Evolutionary conservation across 2,329 filamentous ascomycete species (phyloP).

Genomic region (Penicillium decumbens): DNA sequence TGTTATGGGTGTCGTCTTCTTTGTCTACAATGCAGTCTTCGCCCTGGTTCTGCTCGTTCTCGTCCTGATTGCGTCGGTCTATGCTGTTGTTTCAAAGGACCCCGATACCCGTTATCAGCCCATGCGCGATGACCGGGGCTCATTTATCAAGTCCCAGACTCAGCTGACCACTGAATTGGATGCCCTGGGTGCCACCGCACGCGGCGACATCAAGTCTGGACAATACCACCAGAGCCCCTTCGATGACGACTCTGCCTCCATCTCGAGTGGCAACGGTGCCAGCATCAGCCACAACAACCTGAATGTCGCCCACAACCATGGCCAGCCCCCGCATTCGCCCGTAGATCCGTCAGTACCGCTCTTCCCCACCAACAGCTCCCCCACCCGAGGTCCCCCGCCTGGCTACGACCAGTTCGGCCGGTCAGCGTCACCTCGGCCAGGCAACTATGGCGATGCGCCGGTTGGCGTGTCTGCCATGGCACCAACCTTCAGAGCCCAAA

Average conservation of each 20-base stretch:
- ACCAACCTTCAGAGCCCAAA: conserved; percentile 42
- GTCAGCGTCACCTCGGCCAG: conserved; percentile 32
- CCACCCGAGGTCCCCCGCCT: conserved; percentile 39
- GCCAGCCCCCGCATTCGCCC: conserved; percentile 47
- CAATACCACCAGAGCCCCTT: conserved; percentile 57
- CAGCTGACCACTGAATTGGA: conserved; percentile 84
- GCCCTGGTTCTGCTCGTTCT: conserved; percentile 77
- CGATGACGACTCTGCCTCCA: conserved; percentile 67
- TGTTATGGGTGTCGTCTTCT: conserved; percentile 83
- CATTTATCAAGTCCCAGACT: conserved; percentile 94
- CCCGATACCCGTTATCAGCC: conserved; percentile 92
- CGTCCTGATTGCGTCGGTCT: conserved; percentile 69
- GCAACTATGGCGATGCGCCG: conserved; percentile 32
- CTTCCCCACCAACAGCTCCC: conserved; percentile 43
- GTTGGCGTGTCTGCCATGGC: conserved; percentile 30
- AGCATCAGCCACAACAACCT: conserved; percentile 50
- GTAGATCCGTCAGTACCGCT: conserved; percentile 46
- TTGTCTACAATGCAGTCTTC: conserved; percentile 80
- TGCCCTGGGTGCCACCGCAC: conserved; percentile 79
- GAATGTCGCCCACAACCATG: conserved; percentile 26
- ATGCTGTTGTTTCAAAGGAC: conserved; percentile 85
- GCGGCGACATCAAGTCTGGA: conserved; percentile 66
- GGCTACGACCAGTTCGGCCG: conserved; percentile 32
- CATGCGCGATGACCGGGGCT: conserved; percentile 92
- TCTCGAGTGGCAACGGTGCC: conserved; percentile 49